Evolutionary conservation across 257 asterid genomes (phyloP), one percentile per base, ranked within the genome.

Genomic region (Perilla frutescens): DNA sequence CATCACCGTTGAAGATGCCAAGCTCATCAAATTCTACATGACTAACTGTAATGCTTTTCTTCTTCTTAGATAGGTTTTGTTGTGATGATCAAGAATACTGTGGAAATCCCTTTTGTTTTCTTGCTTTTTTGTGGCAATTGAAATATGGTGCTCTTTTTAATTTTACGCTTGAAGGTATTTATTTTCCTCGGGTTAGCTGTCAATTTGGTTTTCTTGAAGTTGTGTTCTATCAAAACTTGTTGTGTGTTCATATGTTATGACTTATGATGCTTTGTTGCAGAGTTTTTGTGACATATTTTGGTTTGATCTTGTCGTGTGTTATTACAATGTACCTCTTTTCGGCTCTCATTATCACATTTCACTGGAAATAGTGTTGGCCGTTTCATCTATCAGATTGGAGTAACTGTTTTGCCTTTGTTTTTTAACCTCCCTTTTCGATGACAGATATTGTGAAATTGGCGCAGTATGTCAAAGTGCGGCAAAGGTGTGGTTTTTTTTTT

Each of bases 361-460:
- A 29, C 12, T 71, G 62, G 44, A 10, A 63, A 53, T 36, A 5
- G 6, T 3, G 53, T 15, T 37, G 54, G 29, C 12, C 13, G 13
- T 55, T 62, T 55, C 8, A 62, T 61, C 66, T 29, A 56, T 14
- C 37, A 29, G 15, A 4, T 70, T 44, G 20, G 40, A 32, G 43
- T 72, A 1, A 31, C 34, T 68, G 7, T 36, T 55, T 39, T 53
- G 64, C 26, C 48, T 71, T 39, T 15, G 48, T 76, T 61, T 66
- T 4, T 68, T 2, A 6, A 1, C 47, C 3, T 43, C 54, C 49
- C 53, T 40, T 56, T 72, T 41, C 4, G 7, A 45, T 56, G 43
- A 7, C 91, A 91, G 98, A 90, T 85, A 87, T 94, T 61, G 90
- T 94, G 69, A 91, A 83, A 81, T 83, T 94, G 90, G 99, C 97